phyloP scores from a whole-genome alignment of 306 rosid genomes.

The Fragaria vesca region DNA sequence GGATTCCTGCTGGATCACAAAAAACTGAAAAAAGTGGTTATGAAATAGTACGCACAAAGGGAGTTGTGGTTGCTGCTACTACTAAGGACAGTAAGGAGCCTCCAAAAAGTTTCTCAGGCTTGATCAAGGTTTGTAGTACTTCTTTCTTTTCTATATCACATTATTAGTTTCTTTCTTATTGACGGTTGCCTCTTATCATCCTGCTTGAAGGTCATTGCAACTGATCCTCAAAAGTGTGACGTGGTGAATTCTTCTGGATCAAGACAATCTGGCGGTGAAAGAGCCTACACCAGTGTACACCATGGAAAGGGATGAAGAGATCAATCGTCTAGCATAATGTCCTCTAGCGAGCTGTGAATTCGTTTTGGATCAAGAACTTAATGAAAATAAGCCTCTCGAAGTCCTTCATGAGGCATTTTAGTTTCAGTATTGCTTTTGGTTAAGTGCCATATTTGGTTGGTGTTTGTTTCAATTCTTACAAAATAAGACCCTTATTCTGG shows the following conservation, averaged over 20 bases:
- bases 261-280: background rate
- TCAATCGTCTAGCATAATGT: background rate
- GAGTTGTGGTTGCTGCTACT: slow-evolving; percentile 16
- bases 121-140: slow-evolving; percentile 17
- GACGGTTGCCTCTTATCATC: background rate
- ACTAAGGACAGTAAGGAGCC: background rate
- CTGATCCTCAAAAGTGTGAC: background rate
- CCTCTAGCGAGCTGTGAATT: background rate
- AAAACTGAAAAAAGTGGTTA: background rate
- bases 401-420: background rate
- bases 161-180: background rate
- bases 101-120: slow-evolving; percentile 7
- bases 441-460: background rate
- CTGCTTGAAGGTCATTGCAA: slow-evolving; percentile 1
- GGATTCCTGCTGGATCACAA: background rate
- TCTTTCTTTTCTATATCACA: background rate
- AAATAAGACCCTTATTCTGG: background rate
- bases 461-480: background rate
- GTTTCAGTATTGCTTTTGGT: background rate
- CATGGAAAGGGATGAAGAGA: background rate
- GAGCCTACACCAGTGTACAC: background rate
- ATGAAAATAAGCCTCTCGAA: background rate
- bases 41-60: slow-evolving; percentile 18
- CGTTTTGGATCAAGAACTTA: background rate
- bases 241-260: background rate